Percentiles rank a stretch among this genome's conserved stretches.
Conservation (phyloP, 768 basidiomycete genomes). For the Naganishia antarctica region DNA sequence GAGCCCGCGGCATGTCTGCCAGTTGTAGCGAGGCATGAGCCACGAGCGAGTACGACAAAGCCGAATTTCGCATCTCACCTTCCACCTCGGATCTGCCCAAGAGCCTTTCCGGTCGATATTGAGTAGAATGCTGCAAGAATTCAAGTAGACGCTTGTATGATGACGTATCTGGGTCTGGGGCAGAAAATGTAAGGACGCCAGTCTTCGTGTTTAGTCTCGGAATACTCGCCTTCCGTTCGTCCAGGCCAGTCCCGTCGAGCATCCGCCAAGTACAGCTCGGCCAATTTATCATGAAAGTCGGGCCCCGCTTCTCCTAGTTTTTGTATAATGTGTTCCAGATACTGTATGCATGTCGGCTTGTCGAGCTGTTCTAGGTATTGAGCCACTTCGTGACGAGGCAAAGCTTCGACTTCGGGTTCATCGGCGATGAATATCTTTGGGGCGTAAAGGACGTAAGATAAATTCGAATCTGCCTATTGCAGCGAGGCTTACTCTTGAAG, state of each 20-base stretch:
- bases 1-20: conserved; percentile 79
- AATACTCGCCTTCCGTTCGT: conserved; percentile 12
- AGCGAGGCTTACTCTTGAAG: conserved; percentile 60
- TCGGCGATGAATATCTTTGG: conserved; percentile 88
- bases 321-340: conserved; percentile 77
- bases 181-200: neutral
- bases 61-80: conserved; percentile 54
- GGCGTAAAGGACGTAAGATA: neutral
- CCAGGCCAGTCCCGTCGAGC: conserved; percentile 46
- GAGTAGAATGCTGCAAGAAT: conserved; percentile 67
- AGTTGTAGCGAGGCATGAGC: neutral
- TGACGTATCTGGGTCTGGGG: conserved; percentile 2
- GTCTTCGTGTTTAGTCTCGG: no score
- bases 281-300: conserved; percentile 80
- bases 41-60: no score
- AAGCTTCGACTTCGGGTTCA: conserved; percentile 65
- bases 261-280: conserved; percentile 75
- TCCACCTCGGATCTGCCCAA: conserved; percentile 76
- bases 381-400: conserved; percentile 71
- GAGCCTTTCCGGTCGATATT: conserved; percentile 71
- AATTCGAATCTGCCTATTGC: neutral
- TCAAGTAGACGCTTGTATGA: conserved; percentile 56
- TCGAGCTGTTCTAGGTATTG: conserved; percentile 66
- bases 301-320: conserved; percentile 64
- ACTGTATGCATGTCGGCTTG: conserved; percentile 62